Evolutionary conservation across 805 yeast species (phyloP), one percentile per base, ranked within the genome.

Genomic region (Candida succiphila): DNA sequence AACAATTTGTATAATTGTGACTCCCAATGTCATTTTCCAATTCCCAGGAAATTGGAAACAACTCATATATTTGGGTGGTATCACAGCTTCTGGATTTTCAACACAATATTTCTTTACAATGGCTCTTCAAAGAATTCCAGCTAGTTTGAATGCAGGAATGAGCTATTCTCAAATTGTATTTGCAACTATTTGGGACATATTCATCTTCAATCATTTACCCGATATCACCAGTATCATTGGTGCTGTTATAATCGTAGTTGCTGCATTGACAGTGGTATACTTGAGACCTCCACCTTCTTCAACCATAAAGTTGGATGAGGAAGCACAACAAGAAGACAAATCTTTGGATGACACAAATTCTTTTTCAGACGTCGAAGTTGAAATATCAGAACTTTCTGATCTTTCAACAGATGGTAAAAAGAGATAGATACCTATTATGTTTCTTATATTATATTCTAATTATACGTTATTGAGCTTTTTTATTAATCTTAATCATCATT

Each of bases 91-190:
- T 34, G 96, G 96, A 0, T 88, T 87, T 54, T 57, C 76, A 38
- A 81, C 80, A 78, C 96, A 88, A 53, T 78, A 76, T 46, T 59
- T 78, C 25, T 56, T 83, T 31, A 83, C 96, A 0, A 75, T 84
- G 7, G 96, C 95, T 1, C 69, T 87, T 32, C 94, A 85, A 52
- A 63, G 84, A 35, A 95, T 83, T 41, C 68, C 65, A 38, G 94
- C 95, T 0, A 75, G 86, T 4, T 67, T 82, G 36, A 84, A 87
- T 0, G 67, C 88, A 10, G 66, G 83, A 39, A 77, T 85, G 74
- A 60, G 71, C 2, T 88, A 88, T 51, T 67, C 87, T 2, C 84
- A 78, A 48, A 68, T 87, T 65, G 59, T 87, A 2, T 85, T 79
- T 58, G 89, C 95, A 0, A 59, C 85, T 14, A 37, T 81, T 22